Evolutionary conservation across 1,284 basidiomycete species (phyloP).

Genomic region (Trichosporon asahii): DNA sequence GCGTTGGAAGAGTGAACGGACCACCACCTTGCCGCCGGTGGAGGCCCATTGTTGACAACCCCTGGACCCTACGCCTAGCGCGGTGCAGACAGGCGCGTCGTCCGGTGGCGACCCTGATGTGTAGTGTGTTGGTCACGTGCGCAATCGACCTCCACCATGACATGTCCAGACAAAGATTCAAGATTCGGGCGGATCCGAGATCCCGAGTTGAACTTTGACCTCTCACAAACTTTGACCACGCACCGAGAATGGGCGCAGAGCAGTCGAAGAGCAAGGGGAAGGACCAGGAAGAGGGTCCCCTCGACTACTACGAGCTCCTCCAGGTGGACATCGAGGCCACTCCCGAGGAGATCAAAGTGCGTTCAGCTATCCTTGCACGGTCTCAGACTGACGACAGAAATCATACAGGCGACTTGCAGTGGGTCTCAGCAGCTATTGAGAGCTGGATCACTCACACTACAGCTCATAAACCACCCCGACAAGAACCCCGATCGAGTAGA

Average conservation of each 20-base stretch:
- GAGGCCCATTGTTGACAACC: not conserved
- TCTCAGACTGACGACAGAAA: slow-evolving; percentile 56
- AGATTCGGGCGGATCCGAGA: slow-evolving; percentile 1
- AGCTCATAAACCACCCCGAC: slow-evolving; percentile 80
- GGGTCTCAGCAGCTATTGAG: slow-evolving; percentile 15
- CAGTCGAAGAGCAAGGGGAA: slow-evolving; percentile 31
- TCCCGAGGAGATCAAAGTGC: slow-evolving; percentile 80
- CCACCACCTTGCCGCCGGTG: not conserved
- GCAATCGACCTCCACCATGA: not conserved
- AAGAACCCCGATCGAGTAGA: slow-evolving; percentile 80
- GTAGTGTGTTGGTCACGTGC: not conserved
- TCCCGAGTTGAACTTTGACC: not conserved
- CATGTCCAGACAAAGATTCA: not conserved
- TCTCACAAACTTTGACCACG: not conserved
- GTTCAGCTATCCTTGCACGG: slow-evolving; percentile 23
- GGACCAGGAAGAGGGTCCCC: slow-evolving; percentile 29
- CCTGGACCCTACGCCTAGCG: not conserved
- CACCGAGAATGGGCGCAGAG: slow-evolving; percentile 44
- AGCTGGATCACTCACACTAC: not conserved
- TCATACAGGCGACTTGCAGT: slow-evolving; percentile 75
- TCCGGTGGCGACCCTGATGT: not conserved
- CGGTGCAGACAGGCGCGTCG: not conserved
- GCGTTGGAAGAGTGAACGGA: not conserved
- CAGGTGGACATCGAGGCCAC: slow-evolving; percentile 75
- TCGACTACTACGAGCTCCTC: slow-evolving; percentile 76